Evolutionary conservation across 2,329 filamentous ascomycete genomes (phyloP).

Genomic region (Aspergillus novoparasiticus): DNA sequence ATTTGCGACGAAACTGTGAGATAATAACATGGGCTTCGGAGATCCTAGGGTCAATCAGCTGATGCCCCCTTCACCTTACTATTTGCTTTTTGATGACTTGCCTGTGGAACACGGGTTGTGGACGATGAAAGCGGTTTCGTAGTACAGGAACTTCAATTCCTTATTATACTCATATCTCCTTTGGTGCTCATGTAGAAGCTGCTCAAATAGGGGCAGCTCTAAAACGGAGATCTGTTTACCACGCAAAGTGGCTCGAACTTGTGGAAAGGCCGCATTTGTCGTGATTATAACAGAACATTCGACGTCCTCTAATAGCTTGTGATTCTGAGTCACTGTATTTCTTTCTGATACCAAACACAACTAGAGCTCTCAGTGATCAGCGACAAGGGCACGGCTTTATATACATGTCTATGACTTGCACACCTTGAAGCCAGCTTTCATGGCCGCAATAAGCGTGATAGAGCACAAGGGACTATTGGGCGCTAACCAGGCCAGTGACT

Average conservation of each 20-base stretch:
- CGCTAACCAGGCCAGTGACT: conserved; percentile 5
- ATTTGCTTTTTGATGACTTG: background rate
- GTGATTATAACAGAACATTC: conserved; percentile 1
- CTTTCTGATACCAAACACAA: conserved; percentile 1
- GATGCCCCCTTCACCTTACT: background rate
- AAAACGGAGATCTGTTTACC: background rate
- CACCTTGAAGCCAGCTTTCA: conserved; percentile 7
- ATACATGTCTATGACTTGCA: conserved; percentile 8
- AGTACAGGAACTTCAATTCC: background rate
- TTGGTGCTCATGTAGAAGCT: background rate
- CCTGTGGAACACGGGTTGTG: background rate
- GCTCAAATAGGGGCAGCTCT: background rate
- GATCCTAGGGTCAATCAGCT: background rate
- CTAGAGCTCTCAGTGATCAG: conserved; percentile 7
- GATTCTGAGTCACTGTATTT: background rate
- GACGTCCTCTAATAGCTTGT: background rate
- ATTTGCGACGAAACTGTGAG: background rate
- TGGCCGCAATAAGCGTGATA: conserved; percentile 5
- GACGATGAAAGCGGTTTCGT: background rate
- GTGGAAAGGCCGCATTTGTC: conserved; percentile 1
- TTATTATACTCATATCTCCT: background rate
- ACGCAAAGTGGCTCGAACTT: background rate
- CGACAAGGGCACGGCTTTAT: conserved; percentile 1
- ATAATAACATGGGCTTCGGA: background rate
- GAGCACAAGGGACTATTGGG: conserved; percentile 6